phyloP scores from a whole-genome alignment of 1,139 yeast genomes.

The Saccharomyces pastorianus region DNA sequence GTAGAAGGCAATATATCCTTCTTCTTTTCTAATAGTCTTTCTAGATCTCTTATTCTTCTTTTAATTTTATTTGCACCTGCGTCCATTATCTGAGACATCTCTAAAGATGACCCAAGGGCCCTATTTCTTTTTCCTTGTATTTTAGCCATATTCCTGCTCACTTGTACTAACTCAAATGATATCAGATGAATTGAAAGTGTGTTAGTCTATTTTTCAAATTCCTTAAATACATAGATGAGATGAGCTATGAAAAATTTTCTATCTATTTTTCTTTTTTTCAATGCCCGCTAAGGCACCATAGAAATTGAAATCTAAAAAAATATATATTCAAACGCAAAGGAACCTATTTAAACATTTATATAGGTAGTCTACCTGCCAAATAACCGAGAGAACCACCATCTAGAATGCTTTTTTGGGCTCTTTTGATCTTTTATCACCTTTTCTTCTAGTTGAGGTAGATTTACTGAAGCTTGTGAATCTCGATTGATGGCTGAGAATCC shows the following conservation, averaged over 20 bases:
- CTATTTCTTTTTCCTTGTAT: conserved; percentile 12
- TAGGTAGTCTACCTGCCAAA: background rate
- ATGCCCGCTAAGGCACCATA: background rate
- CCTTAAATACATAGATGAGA: background rate
- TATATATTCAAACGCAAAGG: background rate
- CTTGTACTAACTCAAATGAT: background rate
- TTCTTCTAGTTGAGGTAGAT: background rate
- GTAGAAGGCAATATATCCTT: conserved; percentile 64
- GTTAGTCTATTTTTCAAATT: background rate
- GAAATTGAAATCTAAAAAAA: background rate
- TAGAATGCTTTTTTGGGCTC: conserved; percentile 1
- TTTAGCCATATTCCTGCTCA: conserved; percentile 4
- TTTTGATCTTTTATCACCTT: background rate
- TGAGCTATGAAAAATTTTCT: background rate
- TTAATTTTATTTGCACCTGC: conserved; percentile 41
- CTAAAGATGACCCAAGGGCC: conserved; percentile 24
- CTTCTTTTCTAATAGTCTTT: conserved; percentile 49
- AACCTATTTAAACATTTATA: background rate
- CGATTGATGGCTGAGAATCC: conserved; percentile 24
- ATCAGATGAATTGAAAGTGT: background rate
- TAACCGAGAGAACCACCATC: conserved; percentile 5
- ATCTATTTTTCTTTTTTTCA: background rate
- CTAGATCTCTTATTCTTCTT: conserved; percentile 36
- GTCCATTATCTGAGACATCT: conserved; percentile 31
- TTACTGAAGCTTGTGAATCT: background rate